Evolutionary conservation across 2,329 filamentous ascomycete species (phyloP), one percentile per base, ranked within the genome.

Genomic region (Aureobasidium namibiae): DNA sequence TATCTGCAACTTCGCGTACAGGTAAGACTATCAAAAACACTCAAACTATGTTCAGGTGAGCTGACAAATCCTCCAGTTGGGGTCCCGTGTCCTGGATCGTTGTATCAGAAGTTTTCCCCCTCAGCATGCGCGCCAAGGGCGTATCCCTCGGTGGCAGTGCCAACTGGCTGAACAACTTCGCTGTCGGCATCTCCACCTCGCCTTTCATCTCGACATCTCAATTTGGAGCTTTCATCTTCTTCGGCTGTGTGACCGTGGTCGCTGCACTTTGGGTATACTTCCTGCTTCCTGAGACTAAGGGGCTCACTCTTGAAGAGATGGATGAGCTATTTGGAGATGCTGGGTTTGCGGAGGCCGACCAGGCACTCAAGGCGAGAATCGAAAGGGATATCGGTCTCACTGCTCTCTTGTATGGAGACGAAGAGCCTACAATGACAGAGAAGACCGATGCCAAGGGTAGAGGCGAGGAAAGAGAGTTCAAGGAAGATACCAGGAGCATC

Each of bases 1-100:
- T 63, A 82, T 88, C 21, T 75, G 87, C 33, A 81, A 88, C 68
- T 91, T 90, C 66, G 88, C 85, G 29, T 90, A 88, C 69, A 54
- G 48, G 48, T 52, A 29, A 26, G 48, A 14, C 23, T 6, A 11
- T 18, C 13, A 1, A 13, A 3, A 2, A 5, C 10, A 7, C 9
- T 6, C 7, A 3, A 14, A 13, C 6, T 10, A 31, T 31, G 29
- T 39, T 10, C 1, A 8, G 29, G 14, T 14, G 16, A 6, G 2
- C 48, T 52, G 7, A 38, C 48, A 26, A 29, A 52, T n/a, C n/a
- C 11, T 2, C 1, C 5, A 52, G 50, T 42, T 91, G 87, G 87
- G 86, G 87, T 16, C 59, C 59, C 8, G 59, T 60, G 3, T 48
- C 59, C 3, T 60, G 59, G 59, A 56, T 60, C 23, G 60, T 61